These are phyloP conservation scores for Harrya chromipes DNA, from an alignment of 768 basidiomycete genomes.

Conservation along the genomic window DNA sequence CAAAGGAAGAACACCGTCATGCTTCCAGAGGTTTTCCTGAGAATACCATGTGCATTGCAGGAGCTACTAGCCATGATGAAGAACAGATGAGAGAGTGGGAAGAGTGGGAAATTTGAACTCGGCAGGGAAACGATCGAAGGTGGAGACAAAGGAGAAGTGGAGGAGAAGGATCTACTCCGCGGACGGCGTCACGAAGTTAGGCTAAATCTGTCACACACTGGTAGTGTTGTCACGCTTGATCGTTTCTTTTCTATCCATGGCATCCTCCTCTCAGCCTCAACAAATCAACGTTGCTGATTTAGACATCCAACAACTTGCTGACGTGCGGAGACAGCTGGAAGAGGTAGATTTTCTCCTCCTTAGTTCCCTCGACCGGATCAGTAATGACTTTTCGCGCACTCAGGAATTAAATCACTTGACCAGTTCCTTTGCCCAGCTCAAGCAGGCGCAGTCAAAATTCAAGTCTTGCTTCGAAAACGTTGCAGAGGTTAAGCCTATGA, in stretches of 20 bases:
- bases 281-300: slow-evolving; percentile 81
- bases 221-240: slow-evolving; percentile 2
- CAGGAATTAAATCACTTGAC: slow-evolving; percentile 93
- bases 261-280: slow-evolving; percentile 47
- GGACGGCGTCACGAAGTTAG: too few relatives aligned
- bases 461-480: slow-evolving; percentile 81
- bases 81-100: too few relatives aligned
- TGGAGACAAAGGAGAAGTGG: too few relatives aligned
- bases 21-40: too few relatives aligned
- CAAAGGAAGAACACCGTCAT: too few relatives aligned
- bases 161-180: too few relatives aligned
- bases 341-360: slow-evolving; percentile 50
- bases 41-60: too few relatives aligned
- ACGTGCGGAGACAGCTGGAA: slow-evolving; percentile 89
- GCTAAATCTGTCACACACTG: slow-evolving; percentile 13
- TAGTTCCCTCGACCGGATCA: background rate
- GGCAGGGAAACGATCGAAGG: too few relatives aligned
- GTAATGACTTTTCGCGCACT: background rate
- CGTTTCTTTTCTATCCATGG: slow-evolving; percentile 27
- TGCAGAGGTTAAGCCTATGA: slow-evolving; percentile 65
- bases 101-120: too few relatives aligned
- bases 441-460: slow-evolving; percentile 92
- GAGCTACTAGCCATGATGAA: too few relatives aligned
- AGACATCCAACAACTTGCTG: slow-evolving; percentile 79
- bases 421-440: slow-evolving; percentile 88